Evolutionary conservation across 306 rosid species (phyloP).

Genomic region (Lagenaria siceraria): DNA sequence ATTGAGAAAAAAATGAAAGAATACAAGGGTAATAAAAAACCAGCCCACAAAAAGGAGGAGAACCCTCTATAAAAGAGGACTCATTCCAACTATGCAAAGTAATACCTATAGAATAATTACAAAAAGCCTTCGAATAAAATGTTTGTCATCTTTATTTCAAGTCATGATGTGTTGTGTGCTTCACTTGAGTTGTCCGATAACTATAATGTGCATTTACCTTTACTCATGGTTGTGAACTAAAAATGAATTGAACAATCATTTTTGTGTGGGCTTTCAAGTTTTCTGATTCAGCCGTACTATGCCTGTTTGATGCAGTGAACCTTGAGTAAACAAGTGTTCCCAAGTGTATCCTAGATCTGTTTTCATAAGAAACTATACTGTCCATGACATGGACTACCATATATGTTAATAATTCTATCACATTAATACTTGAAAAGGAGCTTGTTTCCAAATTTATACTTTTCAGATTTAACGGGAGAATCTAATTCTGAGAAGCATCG

Average conservation of each 20-base stretch:
- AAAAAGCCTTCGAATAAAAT: too few species aligned
- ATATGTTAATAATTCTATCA: not conserved
- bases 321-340: not conserved
- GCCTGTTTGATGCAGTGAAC: not conserved
- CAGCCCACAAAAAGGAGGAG: too few species aligned
- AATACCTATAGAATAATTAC: too few species aligned
- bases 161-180: not conserved
- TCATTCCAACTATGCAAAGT: too few species aligned
- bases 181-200: not conserved
- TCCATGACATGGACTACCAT: not conserved
- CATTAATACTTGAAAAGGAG: not conserved
- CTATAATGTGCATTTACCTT: not conserved
- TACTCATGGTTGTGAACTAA: not conserved
- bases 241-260: not conserved
- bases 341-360: conserved; percentile 5
- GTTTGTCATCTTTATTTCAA: not conserved
- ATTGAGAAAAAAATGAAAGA: too few species aligned
- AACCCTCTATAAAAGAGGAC: too few species aligned
- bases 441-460: not conserved
- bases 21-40: too few species aligned
- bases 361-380: not conserved
- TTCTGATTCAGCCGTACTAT: not conserved
- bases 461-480: not conserved
- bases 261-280: not conserved
- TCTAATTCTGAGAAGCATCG: not conserved